These are phyloP conservation scores for Sporothrix mexicana DNA, from an alignment of 2,329 filamentous ascomycete genomes.

Conservation along the genomic window DNA sequence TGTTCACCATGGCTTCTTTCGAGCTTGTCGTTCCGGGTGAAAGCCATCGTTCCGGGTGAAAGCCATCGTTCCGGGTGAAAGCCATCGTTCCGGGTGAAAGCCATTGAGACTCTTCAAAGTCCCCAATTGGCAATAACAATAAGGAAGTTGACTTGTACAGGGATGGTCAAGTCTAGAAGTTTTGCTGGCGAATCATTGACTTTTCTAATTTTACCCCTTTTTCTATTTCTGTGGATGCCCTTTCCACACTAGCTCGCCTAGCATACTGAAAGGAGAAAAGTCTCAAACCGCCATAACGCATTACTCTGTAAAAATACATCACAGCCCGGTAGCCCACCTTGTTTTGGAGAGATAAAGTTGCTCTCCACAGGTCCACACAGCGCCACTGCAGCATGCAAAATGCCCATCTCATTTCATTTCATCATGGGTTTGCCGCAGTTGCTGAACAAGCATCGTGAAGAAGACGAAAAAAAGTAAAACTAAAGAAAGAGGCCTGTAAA, in stretches of 20 bases:
- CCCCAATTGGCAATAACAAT: no score
- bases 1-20: no score
- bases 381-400: background rate
- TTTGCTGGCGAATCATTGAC: background rate
- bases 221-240: background rate
- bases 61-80: no score
- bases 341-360: background rate
- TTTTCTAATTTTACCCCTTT: background rate
- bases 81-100: no score
- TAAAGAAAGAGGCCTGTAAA: background rate
- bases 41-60: no score
- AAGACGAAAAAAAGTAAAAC: background rate
- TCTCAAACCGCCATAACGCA: background rate
- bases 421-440: no score
- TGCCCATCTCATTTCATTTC: no score
- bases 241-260: constrained; percentile 21
- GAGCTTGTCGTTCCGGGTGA: no score
- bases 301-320: no score
- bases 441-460: background rate
- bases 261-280: constrained; percentile 13
- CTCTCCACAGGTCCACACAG: background rate
- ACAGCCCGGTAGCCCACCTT: no score
- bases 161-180: background rate
- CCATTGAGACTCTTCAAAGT: no score
- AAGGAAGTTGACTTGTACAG: no score